Evolutionary conservation across 2,329 filamentous ascomycete species (phyloP).

Genomic region (Trichoderma sp.): DNA sequence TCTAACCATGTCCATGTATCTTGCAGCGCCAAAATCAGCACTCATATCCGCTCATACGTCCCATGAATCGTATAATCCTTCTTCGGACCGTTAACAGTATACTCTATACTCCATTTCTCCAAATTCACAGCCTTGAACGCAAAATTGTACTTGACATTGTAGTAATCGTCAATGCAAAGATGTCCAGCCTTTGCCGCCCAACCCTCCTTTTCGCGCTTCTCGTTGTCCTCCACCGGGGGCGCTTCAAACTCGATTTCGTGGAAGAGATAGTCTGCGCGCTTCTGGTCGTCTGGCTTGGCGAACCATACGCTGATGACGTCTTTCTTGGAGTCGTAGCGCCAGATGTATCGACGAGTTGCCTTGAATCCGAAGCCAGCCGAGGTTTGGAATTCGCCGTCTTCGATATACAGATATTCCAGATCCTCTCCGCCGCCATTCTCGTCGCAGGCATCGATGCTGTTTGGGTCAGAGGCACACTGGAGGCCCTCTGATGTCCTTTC

Average conservation of each 20-base stretch:
- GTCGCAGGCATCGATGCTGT: not conserved
- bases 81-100: constrained; percentile 68
- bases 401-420: constrained; percentile 68
- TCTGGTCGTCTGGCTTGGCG: constrained; percentile 61
- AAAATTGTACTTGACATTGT: constrained; percentile 71
- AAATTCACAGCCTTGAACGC: constrained; percentile 59
- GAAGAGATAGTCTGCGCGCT: constrained; percentile 71
- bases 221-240: constrained; percentile 30
- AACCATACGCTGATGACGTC: constrained; percentile 75
- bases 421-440: constrained; percentile 38
- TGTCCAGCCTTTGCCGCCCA: constrained; percentile 69
- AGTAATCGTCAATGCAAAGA: constrained; percentile 70
- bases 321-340: constrained; percentile 63
- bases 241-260: constrained; percentile 67
- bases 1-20: not conserved
- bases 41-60: constrained; percentile 45
- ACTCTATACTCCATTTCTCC: constrained; percentile 59
- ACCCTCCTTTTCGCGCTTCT: constrained; percentile 37
- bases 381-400: constrained; percentile 65
- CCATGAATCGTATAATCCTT: constrained; percentile 70
- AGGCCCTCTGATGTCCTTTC: constrained; percentile 57
- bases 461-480: constrained; percentile 31
- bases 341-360: constrained; percentile 68
- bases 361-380: constrained; percentile 57
- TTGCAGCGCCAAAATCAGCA: not conserved